Evolutionary conservation across 805 yeast species (phyloP), one percentile per base, ranked within the genome.

Genomic region (Saturnispora gosingensis): DNA sequence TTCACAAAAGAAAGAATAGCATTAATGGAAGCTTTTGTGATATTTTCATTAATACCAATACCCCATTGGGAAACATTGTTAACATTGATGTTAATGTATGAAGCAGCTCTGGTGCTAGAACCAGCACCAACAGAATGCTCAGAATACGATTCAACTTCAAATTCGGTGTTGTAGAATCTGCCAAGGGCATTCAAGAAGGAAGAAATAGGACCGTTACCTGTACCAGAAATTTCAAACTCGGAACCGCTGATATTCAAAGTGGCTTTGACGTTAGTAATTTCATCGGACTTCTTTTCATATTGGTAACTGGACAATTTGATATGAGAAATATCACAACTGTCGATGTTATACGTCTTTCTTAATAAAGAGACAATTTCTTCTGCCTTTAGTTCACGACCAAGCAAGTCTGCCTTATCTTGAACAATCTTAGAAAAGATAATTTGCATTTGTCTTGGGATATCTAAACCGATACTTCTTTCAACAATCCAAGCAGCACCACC

Each of bases 1-100:
- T 85, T 85, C 48, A 85, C 72, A 52, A 84, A 75, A 18, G 90
- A 80, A 43, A 83, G 63, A 55, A 85, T 74, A 15, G 91, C 79
- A 59, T 77, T 75, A 61, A 87, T 78, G 5, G 95, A 82, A 46
- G 97, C 93, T 62, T 83, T 84, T 25, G 95, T 83, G 50, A 87
- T 93, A 69, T 90, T 96, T 68, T 83, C 91, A 65, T 88, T 83
- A 55, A 88, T 81, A 63, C 96, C 97, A 53, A 90, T 90, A 70
- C 97, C 97, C 96, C 97, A 90, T 54, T 68, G 61, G 11, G 54
- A 49, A 11, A 53, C 48, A 11, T 53, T 61, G 47, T 61, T 70
- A 15, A 24, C 45, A 16, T 62, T 53, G 36, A 67, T 56, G 48
- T 57, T 56, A 38, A 90, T 81, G 66, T 77, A 84, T 9, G 90